Percentiles rank a stretch among this genome's conserved stretches.
Conservation (phyloP, 257 asterid genomes). For the Cruciata laevipes region DNA sequence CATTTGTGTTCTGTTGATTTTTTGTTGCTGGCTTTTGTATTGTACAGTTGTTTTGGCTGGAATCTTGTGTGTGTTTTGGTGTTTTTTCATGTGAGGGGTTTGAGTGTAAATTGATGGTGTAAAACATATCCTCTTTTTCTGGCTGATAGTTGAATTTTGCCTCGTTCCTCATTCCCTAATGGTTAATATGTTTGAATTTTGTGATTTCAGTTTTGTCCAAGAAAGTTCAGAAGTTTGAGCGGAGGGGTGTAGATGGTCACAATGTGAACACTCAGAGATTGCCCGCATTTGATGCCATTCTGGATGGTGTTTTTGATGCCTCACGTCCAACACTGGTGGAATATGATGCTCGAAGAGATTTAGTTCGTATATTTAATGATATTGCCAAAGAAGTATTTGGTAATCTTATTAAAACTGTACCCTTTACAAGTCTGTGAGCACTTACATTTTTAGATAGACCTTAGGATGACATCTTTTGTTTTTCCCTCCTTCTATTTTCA, state of each 20-base stretch:
- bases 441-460: neutral
- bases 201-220: slow-evolving; percentile 47
- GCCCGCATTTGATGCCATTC: slow-evolving; percentile 49
- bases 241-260: slow-evolving; percentile 40
- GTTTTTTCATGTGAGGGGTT: neutral
- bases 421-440: neutral
- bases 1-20: neutral
- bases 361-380: slow-evolving; percentile 62
- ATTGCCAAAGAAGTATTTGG: slow-evolving; percentile 81
- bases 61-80: neutral
- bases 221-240: slow-evolving; percentile 58
- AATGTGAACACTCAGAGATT: slow-evolving; percentile 30
- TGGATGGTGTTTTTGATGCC: slow-evolving; percentile 46
- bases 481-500: slow-evolving; percentile 26
- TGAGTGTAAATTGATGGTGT: neutral
- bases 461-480: slow-evolving; percentile 5
- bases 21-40: neutral
- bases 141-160: neutral
- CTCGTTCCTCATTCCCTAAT: neutral
- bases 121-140: neutral
- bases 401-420: slow-evolving; percentile 20
- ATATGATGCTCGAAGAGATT: slow-evolving; percentile 56
- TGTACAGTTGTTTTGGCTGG: neutral
- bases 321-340: slow-evolving; percentile 57
- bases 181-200: neutral